Conservation (phyloP, 83 land plant genomes). For the Picea abies region DNA sequence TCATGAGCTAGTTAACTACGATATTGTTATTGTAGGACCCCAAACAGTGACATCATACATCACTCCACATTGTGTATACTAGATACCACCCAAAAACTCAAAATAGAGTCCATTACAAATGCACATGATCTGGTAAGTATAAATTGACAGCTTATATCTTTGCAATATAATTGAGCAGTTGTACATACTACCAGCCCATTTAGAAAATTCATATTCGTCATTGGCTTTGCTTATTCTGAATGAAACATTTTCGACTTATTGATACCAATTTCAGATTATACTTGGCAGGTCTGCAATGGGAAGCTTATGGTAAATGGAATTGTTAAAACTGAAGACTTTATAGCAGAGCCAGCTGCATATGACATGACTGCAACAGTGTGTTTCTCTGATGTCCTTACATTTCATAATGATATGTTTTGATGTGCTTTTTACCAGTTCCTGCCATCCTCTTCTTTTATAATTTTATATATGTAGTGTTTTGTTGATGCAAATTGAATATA, state of each 20-base stretch:
- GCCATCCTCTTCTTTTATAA: not conserved
- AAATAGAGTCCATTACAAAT: too few relatives aligned
- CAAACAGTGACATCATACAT: too few relatives aligned
- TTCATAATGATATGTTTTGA: not conserved
- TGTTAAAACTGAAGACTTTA: conserved; percentile 15
- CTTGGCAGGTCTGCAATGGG: conserved; percentile 16
- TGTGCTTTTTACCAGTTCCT: not conserved
- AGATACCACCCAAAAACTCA: too few relatives aligned
- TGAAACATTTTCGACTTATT: not conserved
- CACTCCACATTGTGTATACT: too few relatives aligned
- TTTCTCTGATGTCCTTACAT: not conserved
- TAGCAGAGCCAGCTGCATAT: conserved; percentile 28
- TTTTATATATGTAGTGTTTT: not conserved
- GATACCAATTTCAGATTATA: not conserved
- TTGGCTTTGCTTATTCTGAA: too few relatives aligned
- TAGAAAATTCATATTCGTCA: not conserved
- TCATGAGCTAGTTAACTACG: too few relatives aligned
- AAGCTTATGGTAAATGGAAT: conserved; percentile 22
- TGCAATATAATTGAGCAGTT: too few relatives aligned
- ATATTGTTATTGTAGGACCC: too few relatives aligned
- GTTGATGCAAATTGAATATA: not conserved
- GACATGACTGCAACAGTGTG: conserved; percentile 19
- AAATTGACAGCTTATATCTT: too few relatives aligned
- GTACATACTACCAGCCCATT: not conserved
- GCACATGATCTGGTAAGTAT: too few relatives aligned